Evolutionary conservation across 2,329 filamentous ascomycete genomes (phyloP).

Genomic region (Penicillium sp.): DNA sequence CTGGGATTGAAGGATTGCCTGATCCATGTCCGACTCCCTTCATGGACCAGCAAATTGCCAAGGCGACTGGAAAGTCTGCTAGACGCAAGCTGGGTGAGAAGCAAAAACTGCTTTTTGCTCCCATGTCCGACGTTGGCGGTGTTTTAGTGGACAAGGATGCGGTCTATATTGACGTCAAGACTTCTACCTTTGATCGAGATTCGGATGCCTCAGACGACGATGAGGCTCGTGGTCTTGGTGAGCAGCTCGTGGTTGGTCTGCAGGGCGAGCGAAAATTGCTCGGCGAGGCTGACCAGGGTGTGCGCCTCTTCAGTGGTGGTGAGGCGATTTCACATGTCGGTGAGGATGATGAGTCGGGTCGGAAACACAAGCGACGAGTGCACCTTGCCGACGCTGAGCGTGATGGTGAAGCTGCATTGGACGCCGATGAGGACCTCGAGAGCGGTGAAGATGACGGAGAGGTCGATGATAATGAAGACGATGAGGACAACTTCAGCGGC

Average conservation of each 20-base stretch:
- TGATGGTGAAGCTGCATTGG: constrained; percentile 55
- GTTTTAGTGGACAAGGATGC: constrained; percentile 96
- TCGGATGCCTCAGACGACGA: constrained; percentile 60
- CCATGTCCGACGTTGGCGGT: constrained; percentile 96
- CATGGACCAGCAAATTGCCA: constrained; percentile 82
- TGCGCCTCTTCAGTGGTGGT: constrained; percentile 81
- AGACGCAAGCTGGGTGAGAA: constrained; percentile 86
- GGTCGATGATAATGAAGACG: constrained; percentile 52
- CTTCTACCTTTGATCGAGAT: constrained; percentile 67
- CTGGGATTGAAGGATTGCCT: constrained; percentile 79
- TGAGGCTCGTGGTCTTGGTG: constrained; percentile 81
- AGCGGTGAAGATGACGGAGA: constrained; percentile 52
- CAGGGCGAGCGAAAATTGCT: constrained; percentile 79
- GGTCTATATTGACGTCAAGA: constrained; percentile 78
- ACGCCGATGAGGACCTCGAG: constrained; percentile 56
- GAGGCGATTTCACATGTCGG: constrained; percentile 59
- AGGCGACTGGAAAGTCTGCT: constrained; percentile 76
- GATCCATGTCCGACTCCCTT: constrained; percentile 94
- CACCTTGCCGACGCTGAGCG: constrained; percentile 51
- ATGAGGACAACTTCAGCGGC: constrained; percentile 53
- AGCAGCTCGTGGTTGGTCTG: constrained; percentile 87
- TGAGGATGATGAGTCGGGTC: constrained; percentile 57
- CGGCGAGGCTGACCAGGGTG: constrained; percentile 75
- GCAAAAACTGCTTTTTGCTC: constrained; percentile 92
- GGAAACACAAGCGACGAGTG: constrained; percentile 53